These are phyloP conservation scores for Beauveria bassiana DNA, from an alignment of 2,329 filamentous ascomycete genomes.

Conservation along the genomic window DNA sequence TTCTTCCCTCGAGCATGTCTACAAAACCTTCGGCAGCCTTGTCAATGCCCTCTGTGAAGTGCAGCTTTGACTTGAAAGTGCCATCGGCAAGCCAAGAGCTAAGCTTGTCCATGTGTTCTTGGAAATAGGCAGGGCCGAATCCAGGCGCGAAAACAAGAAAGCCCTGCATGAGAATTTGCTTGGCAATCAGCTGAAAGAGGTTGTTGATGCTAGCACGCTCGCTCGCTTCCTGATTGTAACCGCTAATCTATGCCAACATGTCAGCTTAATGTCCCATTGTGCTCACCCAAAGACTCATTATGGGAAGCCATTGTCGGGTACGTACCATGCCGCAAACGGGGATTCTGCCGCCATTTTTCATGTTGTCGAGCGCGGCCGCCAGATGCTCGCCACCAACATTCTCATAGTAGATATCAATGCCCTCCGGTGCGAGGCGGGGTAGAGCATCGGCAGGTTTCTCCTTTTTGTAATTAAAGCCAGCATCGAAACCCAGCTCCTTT, in stretches of 20 bases:
- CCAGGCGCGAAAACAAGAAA: slow-evolving; percentile 64
- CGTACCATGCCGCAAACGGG: slow-evolving; percentile 54
- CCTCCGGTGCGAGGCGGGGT: slow-evolving; percentile 62
- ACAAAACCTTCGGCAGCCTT: slow-evolving; percentile 67
- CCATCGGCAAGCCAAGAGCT: slow-evolving; percentile 71
- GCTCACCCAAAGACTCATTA: no score
- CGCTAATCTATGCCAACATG: slow-evolving; percentile 43
- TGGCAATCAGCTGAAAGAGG: slow-evolving; percentile 55
- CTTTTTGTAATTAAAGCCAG: slow-evolving; percentile 83
- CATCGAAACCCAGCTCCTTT: slow-evolving; percentile 44
- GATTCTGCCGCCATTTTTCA: slow-evolving; percentile 60
- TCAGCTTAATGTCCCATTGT: not conserved
- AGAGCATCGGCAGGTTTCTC: slow-evolving; percentile 64
- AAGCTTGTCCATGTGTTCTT: slow-evolving; percentile 69
- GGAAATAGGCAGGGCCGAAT: slow-evolving; percentile 57
- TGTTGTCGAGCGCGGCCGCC: slow-evolving; percentile 34
- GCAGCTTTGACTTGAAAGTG: slow-evolving; percentile 61
- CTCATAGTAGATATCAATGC: slow-evolving; percentile 61
- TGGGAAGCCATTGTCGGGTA: not conserved
- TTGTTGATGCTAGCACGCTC: slow-evolving; percentile 62
- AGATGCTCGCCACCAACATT: slow-evolving; percentile 47
- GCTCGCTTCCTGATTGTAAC: slow-evolving; percentile 56
- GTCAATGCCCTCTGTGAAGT: slow-evolving; percentile 69
- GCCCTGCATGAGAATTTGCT: slow-evolving; percentile 63
- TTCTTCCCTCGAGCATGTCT: slow-evolving; percentile 68